These are phyloP conservation scores for Gentiana dahurica DNA, from an alignment of 257 asterid species.

Conservation along the genomic window DNA sequence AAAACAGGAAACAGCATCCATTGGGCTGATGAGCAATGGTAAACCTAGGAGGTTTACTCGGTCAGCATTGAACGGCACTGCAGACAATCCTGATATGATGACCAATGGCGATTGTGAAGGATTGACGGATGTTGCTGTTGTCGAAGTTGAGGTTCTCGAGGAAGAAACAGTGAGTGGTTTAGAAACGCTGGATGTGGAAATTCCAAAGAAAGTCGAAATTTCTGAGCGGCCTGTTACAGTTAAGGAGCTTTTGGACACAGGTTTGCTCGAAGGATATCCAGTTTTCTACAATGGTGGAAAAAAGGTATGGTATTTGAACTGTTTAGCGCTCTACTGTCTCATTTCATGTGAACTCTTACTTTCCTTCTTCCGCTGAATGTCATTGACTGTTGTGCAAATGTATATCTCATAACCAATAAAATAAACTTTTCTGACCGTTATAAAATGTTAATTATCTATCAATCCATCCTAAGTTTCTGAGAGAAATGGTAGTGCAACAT, in stretches of 20 bases:
- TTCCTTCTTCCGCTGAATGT: no score
- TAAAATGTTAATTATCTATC: no score
- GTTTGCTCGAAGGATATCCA: conserved; percentile 88
- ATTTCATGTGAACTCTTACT: no score
- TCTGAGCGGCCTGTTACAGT: conserved; percentile 74
- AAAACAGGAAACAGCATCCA: conserved; percentile 28
- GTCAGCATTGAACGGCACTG: conserved; percentile 30
- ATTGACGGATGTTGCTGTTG: conserved; percentile 35
- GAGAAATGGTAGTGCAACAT: no score
- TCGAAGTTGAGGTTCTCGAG: conserved; percentile 36
- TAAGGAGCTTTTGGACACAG: conserved; percentile 86
- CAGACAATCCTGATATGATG: conserved; percentile 20
- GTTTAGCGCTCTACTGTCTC: no score
- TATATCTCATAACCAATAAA: no score
- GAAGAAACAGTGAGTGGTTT: conserved; percentile 16
- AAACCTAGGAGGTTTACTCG: conserved; percentile 43
- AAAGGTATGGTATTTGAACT: conserved; percentile 35
- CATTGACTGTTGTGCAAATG: no score
- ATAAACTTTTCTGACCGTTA: no score
- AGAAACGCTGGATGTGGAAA: conserved; percentile 62
- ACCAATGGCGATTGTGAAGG: conserved; percentile 25
- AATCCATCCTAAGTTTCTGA: no score
- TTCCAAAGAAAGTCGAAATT: conserved; percentile 47
- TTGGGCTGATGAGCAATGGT: conserved; percentile 9
- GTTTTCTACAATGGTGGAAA: conserved; percentile 97